Base-by-base conservation (phyloP, 2,329 filamentous ascomycete species). In the Chaetomiaceae sp. region DNA sequence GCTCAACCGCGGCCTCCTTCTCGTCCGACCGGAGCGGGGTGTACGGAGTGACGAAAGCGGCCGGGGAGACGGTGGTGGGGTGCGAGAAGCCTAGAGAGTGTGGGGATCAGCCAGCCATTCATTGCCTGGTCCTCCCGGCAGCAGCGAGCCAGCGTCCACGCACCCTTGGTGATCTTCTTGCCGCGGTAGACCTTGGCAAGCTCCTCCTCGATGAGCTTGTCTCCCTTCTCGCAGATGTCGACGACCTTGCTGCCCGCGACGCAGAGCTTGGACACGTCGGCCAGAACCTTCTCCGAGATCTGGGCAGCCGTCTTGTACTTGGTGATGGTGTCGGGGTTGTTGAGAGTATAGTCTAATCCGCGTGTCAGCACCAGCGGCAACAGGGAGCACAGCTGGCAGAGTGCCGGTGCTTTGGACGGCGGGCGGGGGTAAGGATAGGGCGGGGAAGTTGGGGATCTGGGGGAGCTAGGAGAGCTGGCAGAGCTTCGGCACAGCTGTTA, bases 251-350 rank as follows among this genome's bases (percentile, higher is more conserved):
- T 87, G 63, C 89, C 92, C 58, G 92, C 86, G 55, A 87, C 78
- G 68, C 89, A 82, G 57, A 85, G 76, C 69, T 80, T 76, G 54
- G 79, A 75, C 60, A 99, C 92, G 62, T 86, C 86, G 64, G 90
- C 89, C 62, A 99, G 83, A 62, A 95, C 92, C 77, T 92, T 96
- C 71, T 96, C 89, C 45, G 92, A 93, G 73, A 99, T 97, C 69
- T 87, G 80, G 58, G 88, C 92, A 51, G 93, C 93, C 60, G 87
- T 91, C 85, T 96, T 97, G 82, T 97, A 97, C 81, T 97, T 99
- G 74, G 93, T 97, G 64, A 99, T 81, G 65, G 90, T 96, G 70
- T 95, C 88, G 56, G 88, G 89, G 78, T 95, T 93, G 72, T 84
- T 88, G 71, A 96, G 83, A 62, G 87, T 81, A 76, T 95, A 91